phyloP scores from a whole-genome alignment of 2,329 filamentous ascomycete species.

The Cladosporium cucumerinum region DNA sequence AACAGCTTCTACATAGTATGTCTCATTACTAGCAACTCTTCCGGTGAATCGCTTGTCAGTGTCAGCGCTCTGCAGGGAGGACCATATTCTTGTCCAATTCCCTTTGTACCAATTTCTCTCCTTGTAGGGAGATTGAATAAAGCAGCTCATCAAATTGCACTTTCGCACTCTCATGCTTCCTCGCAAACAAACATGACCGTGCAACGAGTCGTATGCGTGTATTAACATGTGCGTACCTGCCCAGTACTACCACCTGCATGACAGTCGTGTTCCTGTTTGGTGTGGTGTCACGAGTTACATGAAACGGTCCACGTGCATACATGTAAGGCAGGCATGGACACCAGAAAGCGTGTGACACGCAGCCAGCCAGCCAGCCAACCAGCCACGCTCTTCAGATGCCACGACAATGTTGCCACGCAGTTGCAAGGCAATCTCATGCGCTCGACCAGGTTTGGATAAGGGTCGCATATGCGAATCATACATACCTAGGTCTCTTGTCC shows the following conservation, averaged over 20 bases:
- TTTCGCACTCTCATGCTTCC: not conserved
- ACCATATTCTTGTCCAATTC: not conserved
- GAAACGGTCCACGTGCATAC: not conserved
- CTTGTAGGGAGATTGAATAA: not conserved
- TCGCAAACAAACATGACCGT: not conserved
- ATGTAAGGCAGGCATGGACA: not conserved
- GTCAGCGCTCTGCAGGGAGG: not conserved
- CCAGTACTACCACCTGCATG: not conserved
- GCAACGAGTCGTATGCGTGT: not conserved
- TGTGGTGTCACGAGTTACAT: not conserved
- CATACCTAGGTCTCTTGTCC: not conserved
- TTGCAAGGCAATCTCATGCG: not conserved
- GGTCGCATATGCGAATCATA: not conserved
- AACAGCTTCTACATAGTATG: not conserved
- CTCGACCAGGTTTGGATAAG: not conserved
- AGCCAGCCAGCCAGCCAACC: not conserved
- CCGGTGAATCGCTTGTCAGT: too few relatives aligned
- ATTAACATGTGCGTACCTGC: not conserved
- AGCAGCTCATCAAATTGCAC: not conserved
- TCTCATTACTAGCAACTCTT: not conserved
- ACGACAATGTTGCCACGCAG: not conserved
- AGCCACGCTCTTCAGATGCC: not conserved
- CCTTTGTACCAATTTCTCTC: not conserved
- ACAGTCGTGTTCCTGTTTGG: not conserved
- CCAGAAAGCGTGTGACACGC: not conserved